Evolutionary conservation across 2,329 filamentous ascomycete species (phyloP), one percentile per base, ranked within the genome.

Genomic region (Colletotrichum sp.): DNA sequence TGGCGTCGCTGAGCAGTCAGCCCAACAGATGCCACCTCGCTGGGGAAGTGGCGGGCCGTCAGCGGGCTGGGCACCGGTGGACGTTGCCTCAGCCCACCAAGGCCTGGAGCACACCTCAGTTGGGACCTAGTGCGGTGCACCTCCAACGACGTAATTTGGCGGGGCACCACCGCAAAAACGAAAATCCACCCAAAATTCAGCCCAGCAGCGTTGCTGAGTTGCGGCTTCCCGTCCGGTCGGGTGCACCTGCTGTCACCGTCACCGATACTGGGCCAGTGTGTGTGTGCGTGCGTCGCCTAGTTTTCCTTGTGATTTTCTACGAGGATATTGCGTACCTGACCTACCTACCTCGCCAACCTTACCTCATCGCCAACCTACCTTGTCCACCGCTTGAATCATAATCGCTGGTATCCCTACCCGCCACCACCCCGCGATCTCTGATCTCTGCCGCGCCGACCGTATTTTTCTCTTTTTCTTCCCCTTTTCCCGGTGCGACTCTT

Each of bases 91-190:
- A 52, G 44, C 27, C 27, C 44, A 67, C 64, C 64, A 67, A 25
- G 44, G 44, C 44, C 28, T 63, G 1, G 16, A 32, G 39, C 19
- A 44, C 39, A n/a, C n/a, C n/a, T n/a, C n/a, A 34, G 19, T 30
- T 63, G 30, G 59, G 59, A n/a, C n/a, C n/a, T n/a, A 63, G n/a
- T 13, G 44, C 44, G 4, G 36, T 19, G 9, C 36, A 27, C 28
- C 28, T 32, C 19, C 68, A 77, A 69, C 77, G 76, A 78, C 77
- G 77, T 78, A 78, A 78, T 78, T 52, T 78, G 77, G 77, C 75
- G 77, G 77, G 77, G 77, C 76, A 74, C 44, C 44, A 25, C 66
- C 77, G 77, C 77, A 67, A 78, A 78, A 78, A 77, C 65, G 63
- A 75, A 76, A 76, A 71, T 76, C 74, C 74, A 76, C 60, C 30